Conservation (phyloP, 345 rosid genomes). For the Gossypium longicalyx region DNA sequence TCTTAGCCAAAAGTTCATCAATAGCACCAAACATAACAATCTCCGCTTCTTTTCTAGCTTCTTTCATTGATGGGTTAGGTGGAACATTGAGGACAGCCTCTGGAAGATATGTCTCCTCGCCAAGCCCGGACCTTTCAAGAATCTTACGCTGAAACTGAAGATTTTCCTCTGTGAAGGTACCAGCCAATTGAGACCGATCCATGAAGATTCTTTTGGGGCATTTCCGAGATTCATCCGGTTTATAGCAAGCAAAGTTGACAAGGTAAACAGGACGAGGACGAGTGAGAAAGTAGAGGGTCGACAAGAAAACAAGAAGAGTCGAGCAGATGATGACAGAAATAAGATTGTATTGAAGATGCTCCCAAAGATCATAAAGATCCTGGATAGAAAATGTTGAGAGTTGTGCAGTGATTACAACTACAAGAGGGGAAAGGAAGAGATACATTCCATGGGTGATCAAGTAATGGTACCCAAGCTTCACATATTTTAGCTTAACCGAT, state of each 20-base stretch:
- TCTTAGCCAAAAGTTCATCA: conserved; percentile 44
- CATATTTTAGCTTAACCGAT: conserved; percentile 58
- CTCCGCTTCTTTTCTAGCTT: conserved; percentile 51
- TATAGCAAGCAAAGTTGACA: conserved; percentile 42
- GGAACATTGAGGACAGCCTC: conserved; percentile 38
- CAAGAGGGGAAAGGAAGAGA: conserved; percentile 47
- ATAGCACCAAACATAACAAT: conserved; percentile 47
- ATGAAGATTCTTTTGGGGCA: conserved; percentile 39
- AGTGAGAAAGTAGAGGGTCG: conserved; percentile 42
- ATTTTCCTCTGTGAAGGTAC: conserved; percentile 36
- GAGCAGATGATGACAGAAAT: conserved; percentile 42
- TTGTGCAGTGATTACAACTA: conserved; percentile 34
- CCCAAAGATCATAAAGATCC: conserved; percentile 46
- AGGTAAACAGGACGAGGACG: conserved; percentile 44
- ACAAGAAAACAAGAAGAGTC: conserved; percentile 39
- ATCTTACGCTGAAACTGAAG: conserved; percentile 45
- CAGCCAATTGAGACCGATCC: conserved; percentile 27
- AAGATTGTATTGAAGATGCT: conserved; percentile 48
- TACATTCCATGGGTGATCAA: conserved; percentile 64
- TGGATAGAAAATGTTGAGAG: conserved; percentile 35
- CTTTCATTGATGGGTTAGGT: conserved; percentile 41
- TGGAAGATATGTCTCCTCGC: conserved; percentile 49
- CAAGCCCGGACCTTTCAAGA: conserved; percentile 49
- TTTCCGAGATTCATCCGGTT: conserved; percentile 36
- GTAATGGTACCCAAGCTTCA: conserved; percentile 70